Percentiles rank a stretch among this genome's conserved stretches.
Conservation (phyloP, 352 stramenopile species). For the Ophiocytium majus region DNA sequence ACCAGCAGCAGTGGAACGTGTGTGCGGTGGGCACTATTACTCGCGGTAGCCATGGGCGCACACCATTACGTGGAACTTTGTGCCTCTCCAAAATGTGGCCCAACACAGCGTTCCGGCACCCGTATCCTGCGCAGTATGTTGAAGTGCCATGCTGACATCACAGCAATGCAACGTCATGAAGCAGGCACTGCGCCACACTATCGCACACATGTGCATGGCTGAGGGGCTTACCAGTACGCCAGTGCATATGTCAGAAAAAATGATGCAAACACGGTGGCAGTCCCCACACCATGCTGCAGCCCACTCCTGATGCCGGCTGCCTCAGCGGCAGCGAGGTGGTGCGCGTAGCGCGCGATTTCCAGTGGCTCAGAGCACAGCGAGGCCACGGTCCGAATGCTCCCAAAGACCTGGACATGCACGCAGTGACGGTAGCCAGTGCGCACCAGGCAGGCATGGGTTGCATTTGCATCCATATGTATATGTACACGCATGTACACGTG, state of each 20-base stretch:
- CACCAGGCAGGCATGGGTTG: too few relatives aligned
- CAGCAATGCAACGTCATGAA: neutral
- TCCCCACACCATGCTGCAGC: constrained; percentile 41
- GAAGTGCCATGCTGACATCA: neutral
- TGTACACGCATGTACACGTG: too few relatives aligned
- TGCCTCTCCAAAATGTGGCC: too few relatives aligned
- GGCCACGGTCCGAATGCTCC: constrained; percentile 24
- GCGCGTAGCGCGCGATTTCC: constrained; percentile 21
- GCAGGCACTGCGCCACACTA: neutral
- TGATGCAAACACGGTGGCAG: constrained; percentile 42
- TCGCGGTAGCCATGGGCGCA: neutral
- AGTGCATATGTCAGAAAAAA: constrained; percentile 55
- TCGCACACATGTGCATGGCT: neutral
- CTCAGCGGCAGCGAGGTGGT: neutral
- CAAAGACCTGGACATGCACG: constrained; percentile 24
- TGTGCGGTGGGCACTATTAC: neutral
- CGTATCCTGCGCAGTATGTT: neutral
- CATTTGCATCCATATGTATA: too few relatives aligned
- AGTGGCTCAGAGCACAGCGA: constrained; percentile 35
- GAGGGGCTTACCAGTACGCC: constrained; percentile 46
- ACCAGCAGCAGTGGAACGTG: neutral
- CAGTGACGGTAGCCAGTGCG: too few relatives aligned
- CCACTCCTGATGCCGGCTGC: constrained; percentile 42
- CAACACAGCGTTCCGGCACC: too few relatives aligned
- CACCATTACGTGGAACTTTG: too few relatives aligned